These are phyloP conservation scores for Heterococcus sp. DNA, from an alignment of 108 stramenopile genomes.

Conservation along the genomic window DNA sequence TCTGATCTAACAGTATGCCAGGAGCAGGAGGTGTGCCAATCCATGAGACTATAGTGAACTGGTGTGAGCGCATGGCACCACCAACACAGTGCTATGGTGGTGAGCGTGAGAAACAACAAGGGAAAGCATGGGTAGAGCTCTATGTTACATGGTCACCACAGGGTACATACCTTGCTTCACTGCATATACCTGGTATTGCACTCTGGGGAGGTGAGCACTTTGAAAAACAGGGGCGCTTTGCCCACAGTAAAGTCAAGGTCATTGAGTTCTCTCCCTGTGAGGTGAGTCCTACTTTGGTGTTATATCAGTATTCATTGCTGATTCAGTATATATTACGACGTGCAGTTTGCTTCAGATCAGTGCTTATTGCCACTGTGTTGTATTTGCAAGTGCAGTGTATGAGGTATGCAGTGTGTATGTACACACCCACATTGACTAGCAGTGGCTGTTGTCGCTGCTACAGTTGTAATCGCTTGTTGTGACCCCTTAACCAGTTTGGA, in stretches of 20 bases:
- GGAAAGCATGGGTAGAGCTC: constrained; percentile 54
- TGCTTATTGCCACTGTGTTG: no score
- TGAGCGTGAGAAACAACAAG: constrained; percentile 74
- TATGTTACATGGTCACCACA: constrained; percentile 89
- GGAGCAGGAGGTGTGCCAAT: not conserved
- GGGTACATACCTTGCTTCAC: constrained; percentile 86
- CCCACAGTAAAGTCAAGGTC: constrained; percentile 76
- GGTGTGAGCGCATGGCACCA: constrained; percentile 75
- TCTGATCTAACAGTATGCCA: no score
- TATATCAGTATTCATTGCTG: no score
- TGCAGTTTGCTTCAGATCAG: no score
- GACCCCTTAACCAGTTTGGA: no score
- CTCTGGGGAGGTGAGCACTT: constrained; percentile 87
- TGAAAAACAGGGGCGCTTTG: constrained; percentile 80
- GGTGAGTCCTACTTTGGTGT: no score
- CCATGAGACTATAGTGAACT: constrained; percentile 79
- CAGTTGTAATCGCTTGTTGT: no score
- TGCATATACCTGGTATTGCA: constrained; percentile 83
- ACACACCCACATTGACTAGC: no score
- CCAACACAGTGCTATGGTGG: constrained; percentile 89
- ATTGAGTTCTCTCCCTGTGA: constrained; percentile 53
- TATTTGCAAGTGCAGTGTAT: no score
- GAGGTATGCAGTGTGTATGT: no score
- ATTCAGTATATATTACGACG: no score
- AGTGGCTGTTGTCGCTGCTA: no score